These are phyloP conservation scores for Pisolithus orientalis DNA, from an alignment of 768 basidiomycete genomes.

Conservation along the genomic window DNA sequence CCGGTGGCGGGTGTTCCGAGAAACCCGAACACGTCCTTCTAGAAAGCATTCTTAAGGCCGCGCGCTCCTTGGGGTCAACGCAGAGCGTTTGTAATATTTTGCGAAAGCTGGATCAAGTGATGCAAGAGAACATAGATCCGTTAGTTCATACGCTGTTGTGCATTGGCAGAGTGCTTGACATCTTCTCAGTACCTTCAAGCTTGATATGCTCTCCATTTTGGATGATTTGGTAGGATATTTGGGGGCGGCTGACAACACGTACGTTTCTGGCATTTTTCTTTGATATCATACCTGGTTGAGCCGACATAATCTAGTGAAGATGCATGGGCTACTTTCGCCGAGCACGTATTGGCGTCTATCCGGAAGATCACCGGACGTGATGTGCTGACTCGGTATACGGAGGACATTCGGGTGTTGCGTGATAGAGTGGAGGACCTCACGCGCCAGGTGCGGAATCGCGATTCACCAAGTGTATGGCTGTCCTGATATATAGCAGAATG, in stretches of 20 bases:
- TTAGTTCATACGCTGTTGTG: conserved; percentile 29
- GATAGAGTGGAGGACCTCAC: conserved; percentile 55
- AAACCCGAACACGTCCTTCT: conserved; percentile 51
- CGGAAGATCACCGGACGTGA: conserved; percentile 62
- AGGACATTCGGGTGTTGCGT: conserved; percentile 57
- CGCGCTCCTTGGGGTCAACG: conserved; percentile 36
- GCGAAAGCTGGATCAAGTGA: conserved; percentile 45
- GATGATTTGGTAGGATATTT: conserved; percentile 64
- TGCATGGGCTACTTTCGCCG: conserved; percentile 58
- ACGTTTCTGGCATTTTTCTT: conserved; percentile 18
- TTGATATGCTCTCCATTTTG: conserved; percentile 50
- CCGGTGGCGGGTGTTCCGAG: conserved; percentile 13
- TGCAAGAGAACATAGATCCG: conserved; percentile 57
- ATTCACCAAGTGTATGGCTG: background rate
- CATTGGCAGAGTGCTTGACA: conserved; percentile 1
- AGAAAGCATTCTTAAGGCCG: conserved; percentile 54
- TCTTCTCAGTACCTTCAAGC: conserved; percentile 51
- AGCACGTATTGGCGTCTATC: conserved; percentile 53
- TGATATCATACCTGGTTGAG: conserved; percentile 9
- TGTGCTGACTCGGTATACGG: conserved; percentile 45
- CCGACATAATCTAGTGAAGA: conserved; percentile 44
- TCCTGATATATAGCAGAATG: conserved; percentile 7
- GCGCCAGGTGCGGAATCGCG: conserved; percentile 48
- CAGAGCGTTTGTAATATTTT: conserved; percentile 51
- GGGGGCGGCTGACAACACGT: conserved; percentile 58